phyloP scores from a whole-genome alignment of 2,329 filamentous ascomycete species.

The Fusarium brevicatenulatum region DNA sequence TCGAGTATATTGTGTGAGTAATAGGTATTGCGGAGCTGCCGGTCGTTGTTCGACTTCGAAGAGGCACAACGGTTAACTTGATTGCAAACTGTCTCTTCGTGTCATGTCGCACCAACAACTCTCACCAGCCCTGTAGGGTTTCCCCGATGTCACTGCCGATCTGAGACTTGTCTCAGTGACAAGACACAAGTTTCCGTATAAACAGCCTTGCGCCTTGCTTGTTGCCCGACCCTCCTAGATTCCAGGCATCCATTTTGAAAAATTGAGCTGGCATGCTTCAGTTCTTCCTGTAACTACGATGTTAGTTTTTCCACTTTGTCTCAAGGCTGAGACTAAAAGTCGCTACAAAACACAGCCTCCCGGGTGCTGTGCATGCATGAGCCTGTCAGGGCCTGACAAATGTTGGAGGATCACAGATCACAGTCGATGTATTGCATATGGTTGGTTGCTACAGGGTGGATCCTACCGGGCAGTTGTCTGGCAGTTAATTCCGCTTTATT shows the following conservation, averaged over 20 bases:
- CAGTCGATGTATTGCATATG: not conserved
- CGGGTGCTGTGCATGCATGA: constrained; percentile 20
- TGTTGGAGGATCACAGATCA: constrained; percentile 19
- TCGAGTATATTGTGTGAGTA: constrained; percentile 13
- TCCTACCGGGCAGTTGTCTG: not conserved
- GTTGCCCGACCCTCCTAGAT: not conserved
- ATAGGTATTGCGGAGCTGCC: constrained; percentile 24
- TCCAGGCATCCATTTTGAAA: constrained; percentile 18
- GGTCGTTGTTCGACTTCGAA: constrained; percentile 20
- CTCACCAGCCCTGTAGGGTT: constrained; percentile 43
- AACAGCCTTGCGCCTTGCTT: constrained; percentile 6
- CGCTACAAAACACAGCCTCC: constrained; percentile 32
- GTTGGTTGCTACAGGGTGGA: not conserved
- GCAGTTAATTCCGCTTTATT: not conserved
- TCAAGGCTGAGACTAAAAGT: constrained; percentile 41
- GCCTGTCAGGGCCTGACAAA: constrained; percentile 14
- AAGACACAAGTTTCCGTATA: constrained; percentile 9
- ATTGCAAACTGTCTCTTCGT: not conserved
- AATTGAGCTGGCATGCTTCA: constrained; percentile 4
- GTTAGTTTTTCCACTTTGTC: constrained; percentile 42
- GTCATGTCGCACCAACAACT: not conserved
- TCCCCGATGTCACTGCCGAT: constrained; percentile 37
- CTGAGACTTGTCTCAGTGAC: constrained; percentile 35
- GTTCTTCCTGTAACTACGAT: not conserved
- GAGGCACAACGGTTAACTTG: constrained; percentile 17